These are phyloP conservation scores for Aaosphaeria pasadenensis DNA, from an alignment of 2,329 filamentous ascomycete genomes.

Conservation along the genomic window DNA sequence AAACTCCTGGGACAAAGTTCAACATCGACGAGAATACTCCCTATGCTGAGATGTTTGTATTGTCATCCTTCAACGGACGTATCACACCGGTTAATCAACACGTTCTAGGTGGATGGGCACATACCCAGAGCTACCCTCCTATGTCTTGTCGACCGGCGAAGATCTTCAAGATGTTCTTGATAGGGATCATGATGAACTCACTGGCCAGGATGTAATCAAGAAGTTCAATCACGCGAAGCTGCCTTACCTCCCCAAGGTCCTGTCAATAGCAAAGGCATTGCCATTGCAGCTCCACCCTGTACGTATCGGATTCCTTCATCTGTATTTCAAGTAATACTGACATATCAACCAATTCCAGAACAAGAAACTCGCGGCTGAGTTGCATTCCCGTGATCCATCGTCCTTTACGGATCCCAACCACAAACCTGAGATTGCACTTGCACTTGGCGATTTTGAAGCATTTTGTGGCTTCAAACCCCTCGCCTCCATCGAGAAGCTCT, in stretches of 20 bases:
- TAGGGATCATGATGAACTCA: slow-evolving; percentile 57
- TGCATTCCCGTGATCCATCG: slow-evolving; percentile 62
- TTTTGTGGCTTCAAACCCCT: slow-evolving; percentile 74
- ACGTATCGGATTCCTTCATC: slow-evolving; percentile 1
- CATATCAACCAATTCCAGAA: slow-evolving; percentile 36
- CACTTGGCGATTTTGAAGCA: slow-evolving; percentile 68
- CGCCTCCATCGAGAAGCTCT: slow-evolving; percentile 55
- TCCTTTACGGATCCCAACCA: slow-evolving; percentile 72
- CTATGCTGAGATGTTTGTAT: slow-evolving; percentile 58
- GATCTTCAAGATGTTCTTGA: slow-evolving; percentile 64
- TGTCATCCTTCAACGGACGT: neutral
- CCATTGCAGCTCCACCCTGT: slow-evolving; percentile 70
- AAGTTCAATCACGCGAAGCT: slow-evolving; percentile 63
- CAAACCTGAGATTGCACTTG: slow-evolving; percentile 77
- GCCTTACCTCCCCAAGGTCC: slow-evolving; percentile 72
- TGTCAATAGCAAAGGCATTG: slow-evolving; percentile 73
- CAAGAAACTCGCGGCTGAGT: slow-evolving; percentile 61
- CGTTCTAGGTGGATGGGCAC: slow-evolving; percentile 65
- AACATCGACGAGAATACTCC: slow-evolving; percentile 60
- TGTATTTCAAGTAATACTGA: neutral
- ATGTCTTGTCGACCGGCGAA: slow-evolving; percentile 60
- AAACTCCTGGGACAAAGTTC: slow-evolving; percentile 62
- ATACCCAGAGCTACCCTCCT: slow-evolving; percentile 68
- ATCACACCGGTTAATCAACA: too few relatives aligned
- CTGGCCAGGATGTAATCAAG: slow-evolving; percentile 60